These are phyloP conservation scores for Talaromyces sp. DNA, from an alignment of 2,329 filamentous ascomycete species.

Conservation along the genomic window DNA sequence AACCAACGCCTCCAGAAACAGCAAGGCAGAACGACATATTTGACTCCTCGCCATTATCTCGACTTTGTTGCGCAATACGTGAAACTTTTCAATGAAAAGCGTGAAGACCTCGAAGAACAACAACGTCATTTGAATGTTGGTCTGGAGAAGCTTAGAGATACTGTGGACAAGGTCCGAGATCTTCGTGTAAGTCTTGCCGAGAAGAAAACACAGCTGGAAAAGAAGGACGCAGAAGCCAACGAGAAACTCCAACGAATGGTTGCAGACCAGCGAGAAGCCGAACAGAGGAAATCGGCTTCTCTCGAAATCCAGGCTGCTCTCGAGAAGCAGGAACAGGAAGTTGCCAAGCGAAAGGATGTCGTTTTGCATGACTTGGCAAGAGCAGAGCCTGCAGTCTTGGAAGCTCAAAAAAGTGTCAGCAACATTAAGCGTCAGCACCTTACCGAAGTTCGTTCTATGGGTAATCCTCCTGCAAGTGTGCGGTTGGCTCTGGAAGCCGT, in stretches of 20 bases:
- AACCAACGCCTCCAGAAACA: constrained; percentile 85
- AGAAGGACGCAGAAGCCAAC: constrained; percentile 91
- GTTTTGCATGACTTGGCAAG: constrained; percentile 83
- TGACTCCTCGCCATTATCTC: constrained; percentile 93
- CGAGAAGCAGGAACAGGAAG: constrained; percentile 84
- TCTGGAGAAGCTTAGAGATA: constrained; percentile 94
- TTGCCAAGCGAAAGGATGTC: constrained; percentile 75
- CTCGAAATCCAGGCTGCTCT: constrained; percentile 83
- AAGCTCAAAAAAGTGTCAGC: constrained; percentile 92
- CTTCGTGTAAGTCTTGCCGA: constrained; percentile 83
- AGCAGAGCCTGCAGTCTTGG: constrained; percentile 87
- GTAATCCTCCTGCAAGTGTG: constrained; percentile 84
- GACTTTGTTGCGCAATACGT: constrained; percentile 98
- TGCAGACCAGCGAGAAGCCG: constrained; percentile 88
- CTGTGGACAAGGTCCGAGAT: constrained; percentile 94
- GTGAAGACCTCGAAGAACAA: constrained; percentile 96
- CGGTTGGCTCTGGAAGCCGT: constrained; percentile 93
- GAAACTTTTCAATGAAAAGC: constrained; percentile 95
- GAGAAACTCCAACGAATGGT: constrained; percentile 98
- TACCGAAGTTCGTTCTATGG: constrained; percentile 96
- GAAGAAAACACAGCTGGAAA: constrained; percentile 89
- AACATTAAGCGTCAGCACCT: constrained; percentile 98
- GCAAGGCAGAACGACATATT: constrained; percentile 85
- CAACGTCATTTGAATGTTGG: constrained; percentile 97
- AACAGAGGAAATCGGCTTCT: constrained; percentile 82